Conservation (phyloP, 2,329 filamentous ascomycete genomes). For the Aspergillus persii region DNA sequence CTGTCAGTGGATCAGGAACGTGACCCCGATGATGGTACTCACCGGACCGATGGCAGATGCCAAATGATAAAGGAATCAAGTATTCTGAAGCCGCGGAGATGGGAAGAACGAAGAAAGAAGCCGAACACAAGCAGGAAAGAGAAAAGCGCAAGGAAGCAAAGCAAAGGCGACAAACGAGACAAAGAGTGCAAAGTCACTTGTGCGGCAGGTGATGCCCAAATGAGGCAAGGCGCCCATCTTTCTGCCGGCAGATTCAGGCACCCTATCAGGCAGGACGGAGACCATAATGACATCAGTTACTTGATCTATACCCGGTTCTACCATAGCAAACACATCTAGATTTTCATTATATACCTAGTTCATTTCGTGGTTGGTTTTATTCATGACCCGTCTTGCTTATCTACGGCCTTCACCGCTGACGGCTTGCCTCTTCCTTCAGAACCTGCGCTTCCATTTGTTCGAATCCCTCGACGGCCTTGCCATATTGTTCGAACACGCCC, state of each 20-base stretch:
- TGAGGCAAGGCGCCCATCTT: constrained; percentile 21
- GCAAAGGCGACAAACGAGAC: not conserved
- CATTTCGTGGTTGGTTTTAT: not conserved
- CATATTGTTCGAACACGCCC: constrained; percentile 75
- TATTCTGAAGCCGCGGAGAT: not conserved
- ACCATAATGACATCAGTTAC: not conserved
- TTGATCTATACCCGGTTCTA: not conserved
- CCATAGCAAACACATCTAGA: not conserved
- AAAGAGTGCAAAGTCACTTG: not conserved
- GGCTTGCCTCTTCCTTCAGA: constrained; percentile 43
- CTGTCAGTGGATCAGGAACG: constrained; percentile 2
- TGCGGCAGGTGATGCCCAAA: constrained; percentile 13
- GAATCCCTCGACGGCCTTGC: constrained; percentile 72
- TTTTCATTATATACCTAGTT: not conserved
- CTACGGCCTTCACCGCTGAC: not conserved
- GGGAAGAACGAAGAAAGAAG: not conserved
- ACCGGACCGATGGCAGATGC: not conserved
- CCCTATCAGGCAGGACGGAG: not conserved
- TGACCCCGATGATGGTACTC: not conserved
- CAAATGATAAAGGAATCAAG: not conserved
- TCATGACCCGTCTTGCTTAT: not conserved
- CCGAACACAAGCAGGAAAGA: not conserved
- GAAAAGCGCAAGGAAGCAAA: not conserved
- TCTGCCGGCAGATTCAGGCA: constrained; percentile 14
- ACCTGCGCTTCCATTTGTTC: constrained; percentile 70